A percentile compares a stretch with the other conserved stretches of the same genome.
phyloP scores from a whole-genome alignment of 345 rosid genomes.

The Populus pruinosa region DNA sequence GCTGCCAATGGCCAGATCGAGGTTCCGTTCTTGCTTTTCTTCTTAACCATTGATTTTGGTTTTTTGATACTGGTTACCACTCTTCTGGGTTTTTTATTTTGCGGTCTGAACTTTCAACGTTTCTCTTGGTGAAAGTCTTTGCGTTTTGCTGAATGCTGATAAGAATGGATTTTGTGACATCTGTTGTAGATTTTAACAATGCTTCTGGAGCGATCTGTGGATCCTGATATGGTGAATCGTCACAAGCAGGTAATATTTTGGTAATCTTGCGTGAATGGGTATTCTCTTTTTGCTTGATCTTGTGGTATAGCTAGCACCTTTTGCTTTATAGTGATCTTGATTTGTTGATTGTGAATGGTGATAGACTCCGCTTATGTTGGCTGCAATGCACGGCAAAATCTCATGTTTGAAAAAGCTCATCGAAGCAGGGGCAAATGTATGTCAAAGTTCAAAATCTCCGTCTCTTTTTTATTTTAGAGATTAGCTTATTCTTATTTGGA shows the following conservation, averaged over 20 bases:
- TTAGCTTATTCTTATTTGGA: not conserved
- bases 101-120: constrained; percentile 1
- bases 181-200: constrained; percentile 61
- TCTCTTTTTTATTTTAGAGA: not conserved
- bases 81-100: not conserved
- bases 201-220: constrained; percentile 67
- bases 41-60: constrained; percentile 4
- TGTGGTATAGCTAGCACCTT: not conserved
- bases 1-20: constrained; percentile 98
- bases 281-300: not conserved
- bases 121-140: not conserved
- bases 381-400: constrained; percentile 95
- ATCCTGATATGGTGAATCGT: constrained; percentile 83
- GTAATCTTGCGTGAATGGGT: not conserved
- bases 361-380: constrained; percentile 95
- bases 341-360: constrained; percentile 19
- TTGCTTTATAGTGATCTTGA: constrained; percentile 1
- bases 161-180: constrained; percentile 9
- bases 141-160: constrained; percentile 16
- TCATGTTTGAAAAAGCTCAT: constrained; percentile 75
- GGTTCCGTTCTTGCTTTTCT: constrained; percentile 35
- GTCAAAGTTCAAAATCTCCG: constrained; percentile 7
- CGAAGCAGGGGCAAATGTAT: constrained; percentile 95
- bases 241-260: constrained; percentile 67
- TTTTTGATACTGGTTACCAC: not conserved